These are phyloP conservation scores for apple (Malus domestica) DNA, from an alignment of 306 rosid genomes.

Conservation along the genomic window DNA sequence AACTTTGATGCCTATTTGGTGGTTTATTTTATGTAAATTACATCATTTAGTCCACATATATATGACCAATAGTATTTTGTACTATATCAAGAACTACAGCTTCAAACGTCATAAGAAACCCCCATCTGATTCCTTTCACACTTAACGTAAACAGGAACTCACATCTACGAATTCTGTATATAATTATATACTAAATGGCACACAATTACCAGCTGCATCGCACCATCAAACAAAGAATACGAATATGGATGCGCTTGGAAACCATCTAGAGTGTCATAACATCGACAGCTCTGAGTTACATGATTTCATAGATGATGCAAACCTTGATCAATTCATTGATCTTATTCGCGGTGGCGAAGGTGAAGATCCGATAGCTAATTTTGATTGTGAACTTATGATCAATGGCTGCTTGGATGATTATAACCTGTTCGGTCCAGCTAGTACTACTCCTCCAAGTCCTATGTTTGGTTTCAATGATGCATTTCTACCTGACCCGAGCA, in stretches of 20 bases:
- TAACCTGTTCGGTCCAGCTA: conserved; percentile 20
- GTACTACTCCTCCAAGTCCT: background rate
- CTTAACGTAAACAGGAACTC: background rate
- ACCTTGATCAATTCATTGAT: conserved; percentile 62
- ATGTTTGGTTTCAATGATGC: conserved; percentile 1
- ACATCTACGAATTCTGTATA: background rate
- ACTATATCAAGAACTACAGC: background rate
- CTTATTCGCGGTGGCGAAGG: conserved; percentile 46
- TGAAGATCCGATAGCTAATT: conserved; percentile 28
- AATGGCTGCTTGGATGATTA: conserved; percentile 38
- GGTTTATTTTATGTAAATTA: too few species aligned
- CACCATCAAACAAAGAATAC: background rate
- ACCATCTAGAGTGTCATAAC: background rate
- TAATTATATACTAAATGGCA: background rate
- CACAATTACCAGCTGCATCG: background rate
- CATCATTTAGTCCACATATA: too few species aligned
- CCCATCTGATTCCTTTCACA: conserved; percentile 24
- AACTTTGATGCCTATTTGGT: too few species aligned
- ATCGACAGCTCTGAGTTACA: conserved; percentile 45
- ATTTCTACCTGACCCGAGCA: conserved; percentile 21
- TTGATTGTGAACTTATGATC: conserved; percentile 34
- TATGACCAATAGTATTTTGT: too few species aligned
- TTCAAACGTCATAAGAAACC: background rate
- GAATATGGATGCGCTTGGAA: conserved; percentile 28
- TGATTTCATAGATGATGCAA: conserved; percentile 46